Evolutionary conservation across 2,329 filamentous ascomycete genomes (phyloP).

Genomic region (Cordyceps cicadae): DNA sequence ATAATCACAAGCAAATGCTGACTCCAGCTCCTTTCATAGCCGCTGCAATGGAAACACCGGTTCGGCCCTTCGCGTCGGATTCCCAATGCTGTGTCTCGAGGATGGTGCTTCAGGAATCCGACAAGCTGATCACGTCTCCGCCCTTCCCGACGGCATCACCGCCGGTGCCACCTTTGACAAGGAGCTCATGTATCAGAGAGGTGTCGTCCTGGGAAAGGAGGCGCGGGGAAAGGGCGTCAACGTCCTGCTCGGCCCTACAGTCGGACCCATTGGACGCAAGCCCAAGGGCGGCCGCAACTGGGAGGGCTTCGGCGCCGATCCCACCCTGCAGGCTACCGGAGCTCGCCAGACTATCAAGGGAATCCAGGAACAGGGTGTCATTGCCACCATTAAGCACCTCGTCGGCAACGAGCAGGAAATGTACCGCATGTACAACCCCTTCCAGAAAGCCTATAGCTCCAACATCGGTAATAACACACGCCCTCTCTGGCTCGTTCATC

Average conservation of each 20-base stretch:
- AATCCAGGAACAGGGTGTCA: constrained; percentile 48
- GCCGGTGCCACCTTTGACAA: constrained; percentile 69
- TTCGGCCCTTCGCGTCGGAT: constrained; percentile 59
- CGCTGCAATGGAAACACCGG: constrained; percentile 72
- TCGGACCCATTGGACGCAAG: constrained; percentile 64
- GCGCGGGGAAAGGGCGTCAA: constrained; percentile 66
- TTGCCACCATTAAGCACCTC: constrained; percentile 50
- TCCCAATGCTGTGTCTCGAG: constrained; percentile 64
- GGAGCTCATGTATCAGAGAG: constrained; percentile 59
- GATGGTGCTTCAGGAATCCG: constrained; percentile 65
- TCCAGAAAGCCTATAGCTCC: constrained; percentile 50
- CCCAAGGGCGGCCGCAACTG: constrained; percentile 66
- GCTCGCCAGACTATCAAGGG: constrained; percentile 73
- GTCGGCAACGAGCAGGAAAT: constrained; percentile 52
- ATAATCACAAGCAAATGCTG: background rate
- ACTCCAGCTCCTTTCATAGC: constrained; percentile 23
- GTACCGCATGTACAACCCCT: constrained; percentile 51
- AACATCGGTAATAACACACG: constrained; percentile 56
- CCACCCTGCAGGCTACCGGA: constrained; percentile 66
- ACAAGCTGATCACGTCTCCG: constrained; percentile 65
- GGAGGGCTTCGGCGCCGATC: constrained; percentile 67
- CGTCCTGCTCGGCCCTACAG: constrained; percentile 60
- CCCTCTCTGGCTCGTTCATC: background rate
- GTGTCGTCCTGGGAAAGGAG: constrained; percentile 60
- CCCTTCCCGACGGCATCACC: constrained; percentile 73